These are phyloP conservation scores for Monosporascus sp. DNA, from an alignment of 2,329 filamentous ascomycete species.

Conservation along the genomic window DNA sequence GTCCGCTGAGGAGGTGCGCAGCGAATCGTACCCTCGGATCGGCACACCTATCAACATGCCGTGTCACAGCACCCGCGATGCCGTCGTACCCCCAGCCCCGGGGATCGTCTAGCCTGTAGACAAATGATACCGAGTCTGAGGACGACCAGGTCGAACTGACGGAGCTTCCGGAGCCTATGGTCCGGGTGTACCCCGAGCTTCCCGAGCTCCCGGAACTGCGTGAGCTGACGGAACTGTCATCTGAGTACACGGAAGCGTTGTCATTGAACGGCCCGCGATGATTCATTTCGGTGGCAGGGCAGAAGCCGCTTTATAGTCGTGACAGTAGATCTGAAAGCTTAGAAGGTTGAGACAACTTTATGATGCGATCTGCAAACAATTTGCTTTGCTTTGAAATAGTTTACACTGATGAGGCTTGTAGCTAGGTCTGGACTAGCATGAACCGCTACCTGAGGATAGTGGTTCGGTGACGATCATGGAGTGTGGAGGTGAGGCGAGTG, in stretches of 20 bases:
- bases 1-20: slow-evolving; percentile 25
- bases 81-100: slow-evolving; percentile 17
- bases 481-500: too few species aligned
- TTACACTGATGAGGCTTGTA: neutral
- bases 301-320: neutral
- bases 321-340: too few species aligned
- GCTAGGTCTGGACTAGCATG: neutral
- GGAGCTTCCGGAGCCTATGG: slow-evolving; percentile 9
- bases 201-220: slow-evolving; percentile 14
- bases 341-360: too few species aligned
- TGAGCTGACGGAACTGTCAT: slow-evolving; percentile 15
- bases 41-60: slow-evolving; percentile 18
- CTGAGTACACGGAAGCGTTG: neutral
- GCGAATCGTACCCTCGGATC: slow-evolving; percentile 18
- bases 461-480: too few species aligned
- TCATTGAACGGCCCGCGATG: neutral
- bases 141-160: slow-evolving; percentile 22
- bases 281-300: neutral
- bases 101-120: slow-evolving; percentile 22
- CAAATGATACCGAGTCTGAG: slow-evolving; percentile 22
- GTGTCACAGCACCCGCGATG: slow-evolving; percentile 24
- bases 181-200: slow-evolving; percentile 3
- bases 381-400: neutral
- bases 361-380: neutral
- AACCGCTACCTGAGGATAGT: too few species aligned